Evolutionary conservation across 371 early-diverging fungal genomes (phyloP).

Genomic region (Apophysomyces ossiformis): DNA sequence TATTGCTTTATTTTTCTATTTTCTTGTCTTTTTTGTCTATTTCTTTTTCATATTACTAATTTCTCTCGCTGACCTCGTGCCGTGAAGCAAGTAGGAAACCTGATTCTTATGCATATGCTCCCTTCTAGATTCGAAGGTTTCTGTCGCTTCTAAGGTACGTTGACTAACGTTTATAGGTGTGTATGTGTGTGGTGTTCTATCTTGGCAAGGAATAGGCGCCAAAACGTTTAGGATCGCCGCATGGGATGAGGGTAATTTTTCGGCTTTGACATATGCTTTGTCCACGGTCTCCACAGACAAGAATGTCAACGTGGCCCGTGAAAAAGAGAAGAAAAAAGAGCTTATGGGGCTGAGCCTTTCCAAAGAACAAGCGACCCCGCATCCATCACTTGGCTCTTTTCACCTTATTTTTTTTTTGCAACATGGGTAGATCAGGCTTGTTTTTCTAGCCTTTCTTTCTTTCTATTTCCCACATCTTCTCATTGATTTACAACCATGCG

Average conservation of each 20-base stretch:
- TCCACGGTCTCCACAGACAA: slow-evolving; percentile 8
- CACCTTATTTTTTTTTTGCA: no score
- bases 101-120: slow-evolving; percentile 7
- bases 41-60: slow-evolving; percentile 3
- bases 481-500: neutral
- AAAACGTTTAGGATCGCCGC: neutral
- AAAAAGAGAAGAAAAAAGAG: neutral
- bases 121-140: neutral
- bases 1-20: neutral
- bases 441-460: neutral
- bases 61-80: slow-evolving; percentile 5
- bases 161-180: no score
- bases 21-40: neutral
- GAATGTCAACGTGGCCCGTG: slow-evolving; percentile 10
- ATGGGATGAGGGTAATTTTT: neutral
- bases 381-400: neutral
- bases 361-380: neutral
- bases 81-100: slow-evolving; percentile 6
- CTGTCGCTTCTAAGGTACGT: no score
- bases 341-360: slow-evolving; percentile 2
- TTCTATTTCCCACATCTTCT: neutral
- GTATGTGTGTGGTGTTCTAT: no score
- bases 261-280: neutral
- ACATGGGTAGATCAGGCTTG: no score
- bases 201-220: neutral